These are phyloP conservation scores for Sporisorium sorghi DNA, from an alignment of 1,284 basidiomycete genomes.

Conservation along the genomic window DNA sequence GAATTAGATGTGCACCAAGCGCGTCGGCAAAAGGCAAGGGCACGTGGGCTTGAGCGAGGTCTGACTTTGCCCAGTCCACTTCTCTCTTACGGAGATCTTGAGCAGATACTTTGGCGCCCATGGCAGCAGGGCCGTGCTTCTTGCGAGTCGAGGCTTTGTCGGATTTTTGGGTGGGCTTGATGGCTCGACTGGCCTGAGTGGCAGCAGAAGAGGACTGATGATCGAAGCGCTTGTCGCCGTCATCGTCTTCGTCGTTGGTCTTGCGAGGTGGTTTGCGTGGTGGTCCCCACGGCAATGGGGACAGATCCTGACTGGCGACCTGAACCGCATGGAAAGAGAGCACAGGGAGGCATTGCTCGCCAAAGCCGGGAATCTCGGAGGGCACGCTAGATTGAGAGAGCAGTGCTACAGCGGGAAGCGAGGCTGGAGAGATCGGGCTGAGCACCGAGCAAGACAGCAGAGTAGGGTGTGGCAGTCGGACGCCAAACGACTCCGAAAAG, in stretches of 20 bases:
- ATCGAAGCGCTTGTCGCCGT: slow-evolving; percentile 17
- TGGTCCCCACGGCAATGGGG: slow-evolving; percentile 58
- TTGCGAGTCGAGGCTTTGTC: slow-evolving; percentile 30
- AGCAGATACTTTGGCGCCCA: slow-evolving; percentile 35
- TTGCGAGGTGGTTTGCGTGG: slow-evolving; percentile 41
- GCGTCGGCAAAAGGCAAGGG: slow-evolving; percentile 62
- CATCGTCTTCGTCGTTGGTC: slow-evolving; percentile 14
- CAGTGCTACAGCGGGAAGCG: slow-evolving; percentile 50
- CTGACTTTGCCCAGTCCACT: slow-evolving; percentile 44
- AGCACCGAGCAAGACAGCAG: slow-evolving; percentile 53
- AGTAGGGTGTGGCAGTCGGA: slow-evolving; percentile 61
- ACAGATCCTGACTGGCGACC: slow-evolving; percentile 42
- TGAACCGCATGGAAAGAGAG: slow-evolving; percentile 64
- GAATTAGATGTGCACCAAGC: slow-evolving; percentile 55
- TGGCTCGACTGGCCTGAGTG: slow-evolving; percentile 24
- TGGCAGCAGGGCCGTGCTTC: slow-evolving; percentile 56
- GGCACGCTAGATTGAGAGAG: slow-evolving; percentile 60
- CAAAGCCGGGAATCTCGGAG: slow-evolving; percentile 55
- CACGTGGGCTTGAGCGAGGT: slow-evolving; percentile 60
- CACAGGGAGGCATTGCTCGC: slow-evolving; percentile 61
- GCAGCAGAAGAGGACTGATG: slow-evolving; percentile 29
- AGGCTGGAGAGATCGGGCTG: slow-evolving; percentile 11
- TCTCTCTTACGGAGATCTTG: slow-evolving; percentile 44
- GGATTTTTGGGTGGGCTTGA: slow-evolving; percentile 17
- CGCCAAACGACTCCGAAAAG: slow-evolving; percentile 33